Percentiles rank a stretch among this genome's conserved stretches.
These are phyloP conservation scores for Pseudonectria buxi DNA, from an alignment of 2,329 filamentous ascomycete genomes.

Conservation along the genomic window DNA sequence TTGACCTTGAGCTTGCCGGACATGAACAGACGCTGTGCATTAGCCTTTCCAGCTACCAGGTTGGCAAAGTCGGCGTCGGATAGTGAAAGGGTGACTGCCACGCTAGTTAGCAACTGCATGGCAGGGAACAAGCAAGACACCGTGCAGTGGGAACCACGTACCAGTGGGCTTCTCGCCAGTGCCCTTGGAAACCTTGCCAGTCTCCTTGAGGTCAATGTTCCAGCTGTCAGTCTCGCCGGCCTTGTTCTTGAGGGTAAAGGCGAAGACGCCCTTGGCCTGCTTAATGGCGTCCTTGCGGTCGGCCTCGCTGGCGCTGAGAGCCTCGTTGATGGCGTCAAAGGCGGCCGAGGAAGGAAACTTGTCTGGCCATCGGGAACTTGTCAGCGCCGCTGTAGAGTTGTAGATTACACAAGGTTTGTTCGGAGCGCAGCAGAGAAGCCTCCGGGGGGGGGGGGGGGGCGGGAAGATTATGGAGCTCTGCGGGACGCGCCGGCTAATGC, in stretches of 20 bases:
- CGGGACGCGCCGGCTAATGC: background rate
- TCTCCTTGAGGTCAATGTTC: constrained; percentile 93
- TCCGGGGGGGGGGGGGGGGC: too few species aligned
- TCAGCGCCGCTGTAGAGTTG: constrained; percentile 1
- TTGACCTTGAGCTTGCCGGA: constrained; percentile 97
- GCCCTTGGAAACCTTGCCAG: constrained; percentile 74
- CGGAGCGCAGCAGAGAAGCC: too few species aligned
- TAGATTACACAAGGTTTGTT: background rate
- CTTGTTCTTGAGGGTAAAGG: constrained; percentile 86
- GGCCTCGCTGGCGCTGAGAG: constrained; percentile 60
- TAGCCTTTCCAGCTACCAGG: constrained; percentile 79
- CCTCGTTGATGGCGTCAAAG: constrained; percentile 79
- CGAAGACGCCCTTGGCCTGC: constrained; percentile 79
- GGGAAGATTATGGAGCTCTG: background rate
- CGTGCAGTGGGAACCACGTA: constrained; percentile 35
- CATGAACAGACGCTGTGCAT: constrained; percentile 96
- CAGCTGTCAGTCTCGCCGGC: constrained; percentile 75
- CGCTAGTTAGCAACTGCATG: constrained; percentile 3
- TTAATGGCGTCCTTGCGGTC: constrained; percentile 86
- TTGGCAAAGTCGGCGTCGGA: constrained; percentile 82
- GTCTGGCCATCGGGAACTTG: constrained; percentile 38
- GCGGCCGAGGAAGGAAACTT: constrained; percentile 84
- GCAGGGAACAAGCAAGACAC: background rate
- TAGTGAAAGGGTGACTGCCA: constrained; percentile 72
- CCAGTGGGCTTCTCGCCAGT: constrained; percentile 74